Conservation (phyloP, 2,329 filamentous ascomycete genomes). For the Xylariaceae sp. region DNA sequence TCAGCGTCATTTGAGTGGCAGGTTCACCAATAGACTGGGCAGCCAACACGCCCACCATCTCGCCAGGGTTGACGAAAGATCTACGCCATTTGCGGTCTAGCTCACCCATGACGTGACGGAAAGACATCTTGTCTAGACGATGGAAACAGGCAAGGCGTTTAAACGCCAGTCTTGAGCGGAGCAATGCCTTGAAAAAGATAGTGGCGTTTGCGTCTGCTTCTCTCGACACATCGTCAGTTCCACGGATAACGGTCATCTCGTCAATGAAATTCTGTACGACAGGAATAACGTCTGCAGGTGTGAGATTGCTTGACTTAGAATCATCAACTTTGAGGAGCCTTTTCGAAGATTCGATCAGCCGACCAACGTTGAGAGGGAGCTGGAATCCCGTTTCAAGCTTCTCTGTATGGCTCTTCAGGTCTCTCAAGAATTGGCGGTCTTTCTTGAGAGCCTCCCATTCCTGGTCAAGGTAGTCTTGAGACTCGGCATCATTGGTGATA, state of each 20-base stretch:
- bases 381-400: conserved; percentile 85
- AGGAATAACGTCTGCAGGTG: conserved; percentile 82
- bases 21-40: conserved; percentile 98
- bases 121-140: conserved; percentile 83
- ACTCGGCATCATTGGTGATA: conserved; percentile 80
- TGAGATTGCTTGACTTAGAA: conserved; percentile 80
- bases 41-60: conserved; percentile 97
- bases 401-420: conserved; percentile 58
- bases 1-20: conserved; percentile 98
- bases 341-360: conserved; percentile 87
- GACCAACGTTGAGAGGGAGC: conserved; percentile 84
- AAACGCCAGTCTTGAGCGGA: conserved; percentile 87
- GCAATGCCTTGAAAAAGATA: conserved; percentile 84
- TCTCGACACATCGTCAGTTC: conserved; percentile 73
- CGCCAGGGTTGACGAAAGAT: conserved; percentile 83
- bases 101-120: conserved; percentile 88
- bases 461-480: conserved; percentile 81
- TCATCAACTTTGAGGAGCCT: conserved; percentile 89
- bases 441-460: conserved; percentile 77
- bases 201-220: conserved; percentile 90
- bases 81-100: conserved; percentile 85
- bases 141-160: conserved; percentile 87
- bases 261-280: conserved; percentile 72
- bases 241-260: conserved; percentile 80
- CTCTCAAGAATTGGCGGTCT: conserved; percentile 74